Base-by-base conservation (phyloP, 2,329 filamentous ascomycete genomes). In the Fusarium papillatum region DNA sequence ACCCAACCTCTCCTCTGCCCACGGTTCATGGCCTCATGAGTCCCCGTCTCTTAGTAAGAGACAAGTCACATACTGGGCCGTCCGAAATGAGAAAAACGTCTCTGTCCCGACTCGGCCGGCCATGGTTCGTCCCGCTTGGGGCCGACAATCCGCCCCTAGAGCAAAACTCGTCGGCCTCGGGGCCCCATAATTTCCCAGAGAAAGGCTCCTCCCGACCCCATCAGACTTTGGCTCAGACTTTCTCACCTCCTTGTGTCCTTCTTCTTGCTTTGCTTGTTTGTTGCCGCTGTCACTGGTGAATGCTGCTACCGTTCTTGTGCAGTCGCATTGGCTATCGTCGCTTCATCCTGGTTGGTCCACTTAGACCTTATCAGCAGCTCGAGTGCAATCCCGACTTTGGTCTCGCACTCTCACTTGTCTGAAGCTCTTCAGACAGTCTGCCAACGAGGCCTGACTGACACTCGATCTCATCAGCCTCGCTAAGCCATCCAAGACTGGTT, bases 71-170 rank as follows among this genome's bases (percentile, higher is more conserved):
- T 31, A 31, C 26, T 61, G 22, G 22, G 17, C 19, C 17, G 38
- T 36, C 50, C 64, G 36, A 59, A 36, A 34, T 53, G 38, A 46
- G 50, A 50, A 59, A 64, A 62, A 57, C 17, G 34, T 22, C 60
- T 46, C 53, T 66, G 19, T 64, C 61, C 73, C 76, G 63, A 64
- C 71, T 74, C 50, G 67, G 69, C 63, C 71, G 63, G 71, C 50
- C 68, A 69, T 76, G 71, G 71, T 53, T 72, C 43, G 74, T 75
- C 74, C 74, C 74, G 64, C 74, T 76, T 73, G 64, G 71, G 64
- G 74, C 74, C 74, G 74, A 75, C 34, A 55, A 66, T 75, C 74
- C 71, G 71, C 63, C 65, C 66, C 43, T 73, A 72, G 41, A 57
- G 68, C 70, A 73, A 77, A 76, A 66, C 60, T 66, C 55, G 48